Evolutionary conservation across 305 asterid species (phyloP), one percentile per base, ranked within the genome.

Genomic region (Salvia sclarea): DNA sequence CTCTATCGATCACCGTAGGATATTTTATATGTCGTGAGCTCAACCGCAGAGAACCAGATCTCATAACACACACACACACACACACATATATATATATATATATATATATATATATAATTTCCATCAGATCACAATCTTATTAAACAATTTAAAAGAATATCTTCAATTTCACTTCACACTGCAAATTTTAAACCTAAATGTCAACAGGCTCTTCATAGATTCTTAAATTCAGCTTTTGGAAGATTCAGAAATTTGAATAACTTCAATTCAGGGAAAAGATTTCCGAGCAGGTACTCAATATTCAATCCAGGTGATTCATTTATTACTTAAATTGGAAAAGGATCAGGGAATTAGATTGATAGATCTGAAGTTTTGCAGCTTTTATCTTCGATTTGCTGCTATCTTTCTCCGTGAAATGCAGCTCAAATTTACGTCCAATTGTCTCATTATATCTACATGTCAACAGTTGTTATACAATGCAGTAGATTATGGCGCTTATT

Each of bases 271-370:
- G n/a, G 5, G 43, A 18, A 50, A 58, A 65, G 12, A 57, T 71
- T 57, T 58, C 71, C 38, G 49, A 37, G 69, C 48, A 45, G 63
- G 41, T 58, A 52, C 58, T 61, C 78, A 69, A 66, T 73, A 72
- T 80, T 56, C 82, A 74, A 50, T 76, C 71, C 18, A 80, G 85
- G 85, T 80, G 25, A 66, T 57, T 61, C 68, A n/a, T 75, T 41
- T 45, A 22, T 76, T 64, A 31, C 69, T 67, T 56, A 40, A 37
- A 41, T 61, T 40, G 20, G 28, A 53, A 43, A 35, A 14, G 43
- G 8, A 30, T 44, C 17, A 25, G 38, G 28, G 50, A 6, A 33
- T 38, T 61, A 58, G 44, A 40, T 37, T 20, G 57, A 60, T 55
- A 59, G 84, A 79, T 80, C 85, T 78, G 75, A 49, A 48, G 50